phyloP scores from a whole-genome alignment of 345 rosid genomes.

The Erucastrum elatum region DNA sequence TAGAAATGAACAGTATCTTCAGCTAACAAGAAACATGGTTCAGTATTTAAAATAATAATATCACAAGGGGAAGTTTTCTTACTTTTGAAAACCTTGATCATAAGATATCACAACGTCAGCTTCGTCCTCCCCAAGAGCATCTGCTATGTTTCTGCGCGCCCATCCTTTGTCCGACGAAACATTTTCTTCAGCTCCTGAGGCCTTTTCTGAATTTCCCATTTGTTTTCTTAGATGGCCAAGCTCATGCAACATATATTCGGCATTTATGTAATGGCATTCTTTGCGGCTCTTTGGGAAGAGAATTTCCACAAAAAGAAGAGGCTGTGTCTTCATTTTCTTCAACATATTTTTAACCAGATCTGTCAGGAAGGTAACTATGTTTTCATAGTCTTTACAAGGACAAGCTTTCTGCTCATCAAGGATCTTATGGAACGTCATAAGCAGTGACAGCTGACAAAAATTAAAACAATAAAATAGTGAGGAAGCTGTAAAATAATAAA shows the following conservation, averaged over 20 bases:
- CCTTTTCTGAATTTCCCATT: conserved; percentile 44
- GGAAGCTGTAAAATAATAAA: not conserved
- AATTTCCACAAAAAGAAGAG: conserved; percentile 90
- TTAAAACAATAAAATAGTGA: conserved; percentile 10
- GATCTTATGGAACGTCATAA: conserved; percentile 68
- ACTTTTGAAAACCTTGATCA: conserved; percentile 54
- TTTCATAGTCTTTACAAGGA: conserved; percentile 59
- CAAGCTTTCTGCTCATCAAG: conserved; percentile 72
- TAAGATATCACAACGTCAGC: conserved; percentile 84
- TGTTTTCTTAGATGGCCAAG: conserved; percentile 66
- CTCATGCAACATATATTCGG: conserved; percentile 81
- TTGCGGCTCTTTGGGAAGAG: conserved; percentile 83
- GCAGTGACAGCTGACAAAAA: conserved; percentile 74
- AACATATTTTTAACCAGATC: conserved; percentile 70
- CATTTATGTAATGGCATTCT: conserved; percentile 87
- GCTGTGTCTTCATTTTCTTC: conserved; percentile 79
- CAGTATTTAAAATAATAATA: not conserved
- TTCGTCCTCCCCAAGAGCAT: conserved; percentile 98
- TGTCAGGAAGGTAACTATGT: conserved; percentile 65
- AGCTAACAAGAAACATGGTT: conserved; percentile 16
- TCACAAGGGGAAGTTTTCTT: conserved; percentile 29
- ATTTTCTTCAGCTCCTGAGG: conserved; percentile 48
- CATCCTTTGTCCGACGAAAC: conserved; percentile 51
- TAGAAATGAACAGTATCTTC: conserved; percentile 1
- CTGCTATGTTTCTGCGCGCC: conserved; percentile 76